Conservation (phyloP, 148 eudicot species). For the Simmondsia chinensis region DNA sequence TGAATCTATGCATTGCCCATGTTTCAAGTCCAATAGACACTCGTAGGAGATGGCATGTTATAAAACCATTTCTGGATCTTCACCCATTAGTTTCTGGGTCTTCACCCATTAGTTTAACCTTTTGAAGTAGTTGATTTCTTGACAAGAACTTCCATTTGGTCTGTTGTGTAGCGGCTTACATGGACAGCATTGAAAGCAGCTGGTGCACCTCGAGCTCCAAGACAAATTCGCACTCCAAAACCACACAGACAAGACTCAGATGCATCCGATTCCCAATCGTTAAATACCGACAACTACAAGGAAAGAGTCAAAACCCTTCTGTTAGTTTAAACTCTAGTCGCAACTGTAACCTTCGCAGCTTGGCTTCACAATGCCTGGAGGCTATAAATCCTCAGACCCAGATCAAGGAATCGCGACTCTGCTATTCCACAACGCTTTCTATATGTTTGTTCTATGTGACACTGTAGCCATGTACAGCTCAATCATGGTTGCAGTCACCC, state of each 20-base stretch:
- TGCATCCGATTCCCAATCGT: neutral
- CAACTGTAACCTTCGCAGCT: constrained; percentile 31
- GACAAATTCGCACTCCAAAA: neutral
- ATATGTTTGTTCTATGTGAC: constrained; percentile 11
- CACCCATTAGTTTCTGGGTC: too few species aligned
- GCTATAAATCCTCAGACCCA: constrained; percentile 9
- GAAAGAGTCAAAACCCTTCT: constrained; percentile 22
- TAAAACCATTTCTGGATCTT: too few species aligned
- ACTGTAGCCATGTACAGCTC: constrained; percentile 22
- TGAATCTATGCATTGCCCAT: too few species aligned
- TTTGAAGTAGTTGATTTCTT: too few species aligned
- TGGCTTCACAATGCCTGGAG: constrained; percentile 31
- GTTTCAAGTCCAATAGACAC: too few species aligned
- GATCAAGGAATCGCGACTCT: constrained; percentile 18
- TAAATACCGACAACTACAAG: constrained; percentile 6
- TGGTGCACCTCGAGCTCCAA: constrained; percentile 8
- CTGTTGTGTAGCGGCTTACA: constrained; percentile 18
- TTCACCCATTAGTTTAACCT: too few species aligned
- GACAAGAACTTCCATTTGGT: too few species aligned
- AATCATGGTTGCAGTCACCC: constrained; percentile 14
- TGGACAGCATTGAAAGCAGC: constrained; percentile 23
- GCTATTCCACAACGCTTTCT: constrained; percentile 2
- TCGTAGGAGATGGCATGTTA: too few species aligned
- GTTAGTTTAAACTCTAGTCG: constrained; percentile 23
- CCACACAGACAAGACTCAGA: neutral